phyloP scores from a whole-genome alignment of 805 yeast genomes.

The Kuraishia piskuri region DNA sequence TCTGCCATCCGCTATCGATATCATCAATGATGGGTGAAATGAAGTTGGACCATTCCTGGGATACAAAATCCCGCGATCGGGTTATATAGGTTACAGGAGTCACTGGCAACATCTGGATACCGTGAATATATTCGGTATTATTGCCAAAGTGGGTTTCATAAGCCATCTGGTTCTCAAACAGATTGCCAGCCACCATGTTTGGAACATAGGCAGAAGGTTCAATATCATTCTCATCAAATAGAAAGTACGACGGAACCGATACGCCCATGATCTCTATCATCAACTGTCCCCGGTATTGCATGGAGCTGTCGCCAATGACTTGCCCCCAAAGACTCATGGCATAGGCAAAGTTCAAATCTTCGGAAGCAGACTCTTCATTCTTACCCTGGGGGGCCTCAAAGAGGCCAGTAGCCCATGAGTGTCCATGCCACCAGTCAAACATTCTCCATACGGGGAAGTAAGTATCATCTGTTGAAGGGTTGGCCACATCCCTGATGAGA shows the following conservation, averaged over 20 bases:
- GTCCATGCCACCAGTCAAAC: conserved; percentile 73
- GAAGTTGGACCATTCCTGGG: conserved; percentile 55
- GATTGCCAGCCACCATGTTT: conserved; percentile 66
- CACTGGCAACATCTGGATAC: conserved; percentile 74
- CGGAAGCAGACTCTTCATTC: conserved; percentile 68
- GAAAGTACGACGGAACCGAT: conserved; percentile 48
- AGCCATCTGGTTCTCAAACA: conserved; percentile 66
- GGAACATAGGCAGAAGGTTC: conserved; percentile 47
- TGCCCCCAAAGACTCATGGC: conserved; percentile 61
- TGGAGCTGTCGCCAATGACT: conserved; percentile 39
- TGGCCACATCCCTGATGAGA: conserved; percentile 60
- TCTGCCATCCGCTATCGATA: conserved; percentile 64
- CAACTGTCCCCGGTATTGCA: conserved; percentile 47
- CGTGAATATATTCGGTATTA: conserved; percentile 64
- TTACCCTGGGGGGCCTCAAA: conserved; percentile 68
- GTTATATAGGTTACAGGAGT: conserved; percentile 59
- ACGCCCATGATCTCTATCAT: conserved; percentile 52
- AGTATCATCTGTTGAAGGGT: conserved; percentile 43
- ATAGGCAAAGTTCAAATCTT: conserved; percentile 64
- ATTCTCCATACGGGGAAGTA: conserved; percentile 62
- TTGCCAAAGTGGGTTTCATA: conserved; percentile 71
- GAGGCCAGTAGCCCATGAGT: conserved; percentile 73
- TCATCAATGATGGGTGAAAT: conserved; percentile 33
- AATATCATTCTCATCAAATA: conserved; percentile 44
- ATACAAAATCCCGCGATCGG: conserved; percentile 42